Evolutionary conservation across 225 moss, liverwort and hornwort genomes (phyloP).

Genomic region (Bryum argenteum): DNA sequence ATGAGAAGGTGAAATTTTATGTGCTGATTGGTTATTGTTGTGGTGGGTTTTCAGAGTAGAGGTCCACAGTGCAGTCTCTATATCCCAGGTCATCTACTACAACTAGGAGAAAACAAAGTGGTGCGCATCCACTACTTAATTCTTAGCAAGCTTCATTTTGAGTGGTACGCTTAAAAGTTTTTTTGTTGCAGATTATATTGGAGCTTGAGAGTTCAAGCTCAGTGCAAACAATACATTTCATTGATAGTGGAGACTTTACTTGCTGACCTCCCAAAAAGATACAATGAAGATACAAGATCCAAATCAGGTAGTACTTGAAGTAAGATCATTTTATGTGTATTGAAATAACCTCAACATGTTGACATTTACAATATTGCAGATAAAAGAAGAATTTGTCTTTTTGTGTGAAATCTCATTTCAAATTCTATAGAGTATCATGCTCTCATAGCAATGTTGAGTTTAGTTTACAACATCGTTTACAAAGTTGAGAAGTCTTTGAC

Average conservation of each 20-base stretch:
- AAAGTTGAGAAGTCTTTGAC: neutral
- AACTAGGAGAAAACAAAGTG: conserved; percentile 55
- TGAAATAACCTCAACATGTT: too few relatives aligned
- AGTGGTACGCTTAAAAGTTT: conserved; percentile 1
- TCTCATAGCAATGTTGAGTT: too few relatives aligned
- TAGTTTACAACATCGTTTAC: neutral
- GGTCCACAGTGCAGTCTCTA: conserved; percentile 73
- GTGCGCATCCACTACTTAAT: conserved; percentile 33
- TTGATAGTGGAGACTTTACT: conserved; percentile 40
- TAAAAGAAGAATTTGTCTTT: too few relatives aligned
- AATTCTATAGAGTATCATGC: too few relatives aligned
- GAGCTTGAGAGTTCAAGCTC: conserved; percentile 51
- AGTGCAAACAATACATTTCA: conserved; percentile 37
- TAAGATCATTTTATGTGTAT: neutral
- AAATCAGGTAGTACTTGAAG: neutral
- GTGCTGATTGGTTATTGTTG: neutral
- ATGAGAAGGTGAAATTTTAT: neutral
- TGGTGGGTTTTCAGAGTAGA: conserved; percentile 38
- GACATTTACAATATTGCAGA: too few relatives aligned
- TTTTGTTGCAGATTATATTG: conserved; percentile 40
- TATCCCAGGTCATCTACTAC: conserved; percentile 59
- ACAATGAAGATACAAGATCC: conserved; percentile 6
- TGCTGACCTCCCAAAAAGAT: conserved; percentile 22
- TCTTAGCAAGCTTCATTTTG: neutral
- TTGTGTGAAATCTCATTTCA: too few relatives aligned